A percentile compares a stretch with the other conserved stretches of the same genome.
These are phyloP conservation scores for Amoebophrya sp. DNA, from an alignment of 169 alveolate species.

Conservation along the genomic window DNA sequence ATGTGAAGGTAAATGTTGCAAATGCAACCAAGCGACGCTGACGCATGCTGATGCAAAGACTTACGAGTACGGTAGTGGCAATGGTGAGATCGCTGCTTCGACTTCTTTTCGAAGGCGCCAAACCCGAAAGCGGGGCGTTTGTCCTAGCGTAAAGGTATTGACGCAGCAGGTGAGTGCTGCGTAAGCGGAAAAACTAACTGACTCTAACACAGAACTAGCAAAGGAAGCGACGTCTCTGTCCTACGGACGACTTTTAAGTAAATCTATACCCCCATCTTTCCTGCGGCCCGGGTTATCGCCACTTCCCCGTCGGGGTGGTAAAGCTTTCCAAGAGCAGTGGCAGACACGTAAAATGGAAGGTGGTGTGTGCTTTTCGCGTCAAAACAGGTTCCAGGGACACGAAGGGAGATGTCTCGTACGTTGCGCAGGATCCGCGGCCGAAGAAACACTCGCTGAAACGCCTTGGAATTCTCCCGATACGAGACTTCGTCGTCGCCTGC, in stretches of 20 bases:
- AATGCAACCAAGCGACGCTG: no score
- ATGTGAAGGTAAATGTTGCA: slow-evolving; percentile 40
- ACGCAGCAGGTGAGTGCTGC: no score
- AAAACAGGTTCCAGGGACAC: slow-evolving; percentile 34
- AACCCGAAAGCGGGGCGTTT: no score
- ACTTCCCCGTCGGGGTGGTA: slow-evolving; percentile 48
- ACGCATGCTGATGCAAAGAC: no score
- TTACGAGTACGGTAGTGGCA: no score
- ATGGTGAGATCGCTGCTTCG: no score
- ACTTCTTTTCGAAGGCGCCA: no score
- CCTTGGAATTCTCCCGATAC: slow-evolving; percentile 40
- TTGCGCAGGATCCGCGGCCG: slow-evolving; percentile 43
- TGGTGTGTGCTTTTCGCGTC: slow-evolving; percentile 36
- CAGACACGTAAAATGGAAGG: slow-evolving; percentile 50
- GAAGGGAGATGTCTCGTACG: slow-evolving; percentile 35
- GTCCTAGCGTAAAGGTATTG: no score
- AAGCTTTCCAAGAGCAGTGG: slow-evolving; percentile 52
- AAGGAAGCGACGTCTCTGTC: slow-evolving; percentile 28
- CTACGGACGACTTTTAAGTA: no score
- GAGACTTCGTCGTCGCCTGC: slow-evolving; percentile 54
- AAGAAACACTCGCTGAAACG: slow-evolving; percentile 44
- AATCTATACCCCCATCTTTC: slow-evolving; percentile 37
- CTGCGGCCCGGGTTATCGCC: slow-evolving; percentile 21
- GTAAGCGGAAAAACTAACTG: no score
- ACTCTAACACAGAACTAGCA: no score